Base-by-base conservation (phyloP, 2,329 filamentous ascomycete genomes). In the Aureobasidium melanogenum region DNA sequence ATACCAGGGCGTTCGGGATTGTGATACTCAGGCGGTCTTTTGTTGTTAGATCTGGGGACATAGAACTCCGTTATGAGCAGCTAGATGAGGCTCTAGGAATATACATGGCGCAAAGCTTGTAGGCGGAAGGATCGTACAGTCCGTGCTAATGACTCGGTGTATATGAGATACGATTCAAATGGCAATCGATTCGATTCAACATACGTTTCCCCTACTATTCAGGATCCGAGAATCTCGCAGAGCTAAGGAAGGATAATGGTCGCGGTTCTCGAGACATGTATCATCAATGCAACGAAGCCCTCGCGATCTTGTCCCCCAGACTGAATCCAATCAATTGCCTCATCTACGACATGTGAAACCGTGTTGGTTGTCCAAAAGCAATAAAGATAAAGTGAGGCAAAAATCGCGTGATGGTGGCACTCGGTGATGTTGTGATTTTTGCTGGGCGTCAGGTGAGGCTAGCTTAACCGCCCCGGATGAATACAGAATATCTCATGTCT, bases 361-460 rank as follows among this genome's bases (percentile, higher is more conserved):
- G 28, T 6, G 9, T 15, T 24, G 10, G 9, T 15, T 24, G 10
- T 36, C 10, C 8, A 28, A 36, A 52, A 17, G 22, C 34, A 22
- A 2, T 17, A 38, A 26, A n/a, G n/a, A 41, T n/a, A 24, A n/a
- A 41, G 41, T 28, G 15, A 50, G 32, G 39, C 30, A 34, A 50
- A 4, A 32, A 39, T 59, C 43, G 56, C 26, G 30, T 59, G 56
- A 59, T 50, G 15, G 2, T 41, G 28, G 19, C 56, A 32, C 36
- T 48, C 54, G 30, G 41, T 47, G 19, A 41, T 44, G 24, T 41
- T 48, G 24, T 15, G 50, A 41, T 8, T 41, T 43, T 30, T 32
- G 34, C 56, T 36, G 28, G 54, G 26, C 32, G 39, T 59, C 56
- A 59, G 56, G 56, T 59, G 56, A 59, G 56, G 44, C 7, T 44